Conservation (phyloP, 2,329 filamentous ascomycete species). For the Sclerotinia nivalis region DNA sequence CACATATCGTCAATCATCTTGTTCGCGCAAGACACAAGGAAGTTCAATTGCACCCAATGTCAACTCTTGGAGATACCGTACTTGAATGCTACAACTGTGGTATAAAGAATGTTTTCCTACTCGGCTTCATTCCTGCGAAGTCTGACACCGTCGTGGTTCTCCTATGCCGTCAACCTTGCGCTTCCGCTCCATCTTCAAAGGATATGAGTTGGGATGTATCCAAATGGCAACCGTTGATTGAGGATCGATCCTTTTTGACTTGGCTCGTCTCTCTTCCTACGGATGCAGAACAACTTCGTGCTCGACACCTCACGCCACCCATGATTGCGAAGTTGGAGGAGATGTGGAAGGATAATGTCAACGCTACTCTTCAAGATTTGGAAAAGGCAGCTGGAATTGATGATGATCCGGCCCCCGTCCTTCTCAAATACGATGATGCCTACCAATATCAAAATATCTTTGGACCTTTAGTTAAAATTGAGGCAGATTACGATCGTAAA, state of each 20-base stretch:
- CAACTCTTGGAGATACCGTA: conserved; percentile 90
- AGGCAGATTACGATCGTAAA: conserved; percentile 98
- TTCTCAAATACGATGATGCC: conserved; percentile 93
- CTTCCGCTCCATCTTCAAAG: conserved; percentile 90
- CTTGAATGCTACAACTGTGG: conserved; percentile 99
- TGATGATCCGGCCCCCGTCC: conserved; percentile 89
- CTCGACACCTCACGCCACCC: conserved; percentile 87
- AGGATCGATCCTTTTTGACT: conserved; percentile 89
- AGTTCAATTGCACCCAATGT: conserved; percentile 92
- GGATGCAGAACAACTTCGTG: conserved; percentile 93
- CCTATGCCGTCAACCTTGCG: conserved; percentile 93
- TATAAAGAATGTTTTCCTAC: conserved; percentile 97
- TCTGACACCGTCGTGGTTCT: conserved; percentile 98
- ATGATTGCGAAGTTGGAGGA: conserved; percentile 96
- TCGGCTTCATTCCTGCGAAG: conserved; percentile 97
- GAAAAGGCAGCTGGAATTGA: conserved; percentile 91
- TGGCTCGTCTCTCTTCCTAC: conserved; percentile 91
- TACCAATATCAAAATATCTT: conserved; percentile 99
- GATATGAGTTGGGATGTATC: conserved; percentile 99
- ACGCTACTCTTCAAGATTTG: conserved; percentile 83
- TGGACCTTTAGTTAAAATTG: conserved; percentile 96
- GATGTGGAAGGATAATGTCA: conserved; percentile 95
- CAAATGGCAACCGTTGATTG: conserved; percentile 95
- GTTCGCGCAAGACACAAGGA: conserved; percentile 98
- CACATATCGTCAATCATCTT: conserved; percentile 97